Evolutionary conservation across 306 rosid genomes (phyloP).

Genomic region (Mucuna pruriens): DNA sequence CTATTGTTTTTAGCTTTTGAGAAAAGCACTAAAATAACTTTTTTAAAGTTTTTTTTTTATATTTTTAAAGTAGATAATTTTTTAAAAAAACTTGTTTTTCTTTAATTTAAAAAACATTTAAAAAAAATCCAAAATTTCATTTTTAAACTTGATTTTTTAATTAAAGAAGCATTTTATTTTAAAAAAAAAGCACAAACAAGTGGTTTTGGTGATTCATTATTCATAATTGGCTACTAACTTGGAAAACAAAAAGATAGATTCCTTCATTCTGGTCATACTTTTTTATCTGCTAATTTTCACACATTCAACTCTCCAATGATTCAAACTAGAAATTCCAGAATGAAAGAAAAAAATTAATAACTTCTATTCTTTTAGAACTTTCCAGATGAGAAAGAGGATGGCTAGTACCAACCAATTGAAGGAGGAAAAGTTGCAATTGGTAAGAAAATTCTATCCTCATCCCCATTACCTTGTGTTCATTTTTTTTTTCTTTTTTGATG

Average conservation of each 20-base stretch:
- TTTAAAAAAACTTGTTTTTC: no score
- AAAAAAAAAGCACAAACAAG: no score
- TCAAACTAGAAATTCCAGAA: neutral
- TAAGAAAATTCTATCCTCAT: neutral
- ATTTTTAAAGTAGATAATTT: no score
- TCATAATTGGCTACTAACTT: neutral
- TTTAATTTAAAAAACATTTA: no score
- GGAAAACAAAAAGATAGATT: neutral
- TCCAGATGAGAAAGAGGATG: conserved; percentile 30
- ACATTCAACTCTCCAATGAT: neutral
- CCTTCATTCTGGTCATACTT: neutral
- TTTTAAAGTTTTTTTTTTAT: neutral
- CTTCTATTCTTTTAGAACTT: conserved; percentile 1
- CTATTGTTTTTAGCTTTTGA: neutral
- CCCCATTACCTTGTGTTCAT: neutral
- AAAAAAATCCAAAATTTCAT: no score
- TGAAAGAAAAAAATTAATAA: neutral
- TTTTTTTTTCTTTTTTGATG: neutral
- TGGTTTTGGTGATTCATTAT: neutral
- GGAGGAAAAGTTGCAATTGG: neutral
- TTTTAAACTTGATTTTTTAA: no score
- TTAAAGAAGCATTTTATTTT: no score
- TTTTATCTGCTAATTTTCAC: neutral
- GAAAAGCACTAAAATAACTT: neutral
- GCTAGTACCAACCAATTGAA: neutral